Conservation (phyloP, 148 eudicot genomes). For the Vaccinium corymbosum region DNA sequence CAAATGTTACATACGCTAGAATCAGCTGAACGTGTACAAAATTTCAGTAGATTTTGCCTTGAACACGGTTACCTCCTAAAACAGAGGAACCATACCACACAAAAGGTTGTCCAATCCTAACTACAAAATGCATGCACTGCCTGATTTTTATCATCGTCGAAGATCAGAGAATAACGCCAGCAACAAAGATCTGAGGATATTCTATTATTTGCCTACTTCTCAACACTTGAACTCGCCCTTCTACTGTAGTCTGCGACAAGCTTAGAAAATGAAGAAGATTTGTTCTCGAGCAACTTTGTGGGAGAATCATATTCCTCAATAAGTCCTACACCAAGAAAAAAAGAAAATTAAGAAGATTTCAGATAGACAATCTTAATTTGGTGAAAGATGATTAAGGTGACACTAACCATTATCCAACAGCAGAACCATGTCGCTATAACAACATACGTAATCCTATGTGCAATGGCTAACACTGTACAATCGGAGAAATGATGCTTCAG, state of each 20-base stretch:
- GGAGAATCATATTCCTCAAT: conserved; percentile 61
- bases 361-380: no score
- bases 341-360: no score
- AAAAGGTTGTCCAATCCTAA: not conserved
- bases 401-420: no score
- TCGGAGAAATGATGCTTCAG: no score
- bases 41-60: not conserved
- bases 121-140: not conserved
- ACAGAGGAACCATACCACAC: not conserved
- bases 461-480: no score
- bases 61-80: not conserved
- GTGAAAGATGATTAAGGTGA: no score
- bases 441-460: no score
- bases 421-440: no score
- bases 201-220: not conserved
- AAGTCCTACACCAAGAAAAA: no score
- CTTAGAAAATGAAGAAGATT: conserved; percentile 61
- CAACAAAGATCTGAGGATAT: not conserved
- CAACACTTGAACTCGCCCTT: conserved; percentile 35
- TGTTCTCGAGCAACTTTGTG: conserved; percentile 49
- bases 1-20: not conserved
- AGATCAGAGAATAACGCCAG: not conserved
- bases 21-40: not conserved
- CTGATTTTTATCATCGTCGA: not conserved
- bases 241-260: conserved; percentile 65